These are phyloP conservation scores for Hypoxylon lienhwacheense DNA, from an alignment of 495 filamentous ascomycete species.

Conservation along the genomic window DNA sequence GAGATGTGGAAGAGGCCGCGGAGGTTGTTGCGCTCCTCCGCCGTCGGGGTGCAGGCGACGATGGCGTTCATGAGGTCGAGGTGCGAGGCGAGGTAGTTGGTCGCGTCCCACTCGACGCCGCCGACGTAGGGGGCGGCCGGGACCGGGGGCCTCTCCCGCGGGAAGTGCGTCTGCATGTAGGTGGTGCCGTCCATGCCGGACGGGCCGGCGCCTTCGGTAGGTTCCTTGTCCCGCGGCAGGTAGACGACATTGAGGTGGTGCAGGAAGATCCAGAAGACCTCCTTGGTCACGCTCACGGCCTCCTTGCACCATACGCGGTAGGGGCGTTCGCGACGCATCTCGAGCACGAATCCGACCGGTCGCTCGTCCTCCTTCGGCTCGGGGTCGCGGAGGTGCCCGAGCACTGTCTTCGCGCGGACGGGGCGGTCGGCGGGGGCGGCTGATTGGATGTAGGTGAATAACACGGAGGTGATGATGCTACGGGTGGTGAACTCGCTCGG, in stretches of 20 bases:
- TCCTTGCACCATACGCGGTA: slow-evolving; percentile 95
- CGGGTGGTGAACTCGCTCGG: slow-evolving; percentile 95
- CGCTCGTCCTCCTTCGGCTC: slow-evolving; percentile 70
- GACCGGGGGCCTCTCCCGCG: slow-evolving; percentile 82
- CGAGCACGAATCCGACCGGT: slow-evolving; percentile 81
- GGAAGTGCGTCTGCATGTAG: slow-evolving; percentile 78
- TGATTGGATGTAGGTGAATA: slow-evolving; percentile 80
- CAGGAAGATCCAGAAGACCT: slow-evolving; percentile 99
- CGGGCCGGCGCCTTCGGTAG: slow-evolving; percentile 21
- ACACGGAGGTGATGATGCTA: slow-evolving; percentile 77
- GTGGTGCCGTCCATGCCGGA: slow-evolving; percentile 38
- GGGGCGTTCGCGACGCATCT: slow-evolving; percentile 83
- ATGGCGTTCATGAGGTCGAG: slow-evolving; percentile 91
- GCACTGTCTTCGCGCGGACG: slow-evolving; percentile 65
- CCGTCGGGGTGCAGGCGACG: slow-evolving; percentile 76
- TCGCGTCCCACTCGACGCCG: slow-evolving; percentile 98
- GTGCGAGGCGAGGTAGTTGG: slow-evolving; percentile 90
- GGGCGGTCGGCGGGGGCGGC: slow-evolving; percentile 56
- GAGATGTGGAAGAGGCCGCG: slow-evolving; percentile 76
- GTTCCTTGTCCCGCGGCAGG: slow-evolving; percentile 47
- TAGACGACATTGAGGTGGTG: slow-evolving; percentile 89
- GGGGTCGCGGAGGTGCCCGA: slow-evolving; percentile 81
- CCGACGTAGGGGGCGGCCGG: slow-evolving; percentile 96
- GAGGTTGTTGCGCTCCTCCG: slow-evolving; percentile 73
- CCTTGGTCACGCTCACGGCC: slow-evolving; percentile 87